These are phyloP conservation scores for Podaxis mareebaensis DNA, from an alignment of 768 basidiomycete species.

Conservation along the genomic window DNA sequence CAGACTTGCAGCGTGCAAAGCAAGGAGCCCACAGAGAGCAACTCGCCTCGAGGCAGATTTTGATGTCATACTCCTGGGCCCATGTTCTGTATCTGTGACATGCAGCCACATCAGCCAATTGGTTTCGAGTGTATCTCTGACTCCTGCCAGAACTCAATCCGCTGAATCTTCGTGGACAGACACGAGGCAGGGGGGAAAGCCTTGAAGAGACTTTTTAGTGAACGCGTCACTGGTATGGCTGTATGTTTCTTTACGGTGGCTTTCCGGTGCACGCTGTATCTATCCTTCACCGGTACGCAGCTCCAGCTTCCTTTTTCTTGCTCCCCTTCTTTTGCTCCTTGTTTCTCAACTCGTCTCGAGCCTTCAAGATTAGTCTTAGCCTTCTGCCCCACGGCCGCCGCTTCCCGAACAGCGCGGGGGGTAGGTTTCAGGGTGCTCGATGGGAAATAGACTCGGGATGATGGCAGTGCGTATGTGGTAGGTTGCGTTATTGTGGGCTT, in stretches of 20 bases:
- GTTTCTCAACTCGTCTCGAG: neutral
- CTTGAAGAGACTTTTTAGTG: slow-evolving; percentile 2
- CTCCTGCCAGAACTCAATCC: neutral
- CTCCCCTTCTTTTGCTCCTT: neutral
- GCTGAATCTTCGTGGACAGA: slow-evolving; percentile 3
- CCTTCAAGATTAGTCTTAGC: neutral
- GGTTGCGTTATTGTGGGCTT: neutral
- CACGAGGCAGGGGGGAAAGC: slow-evolving; percentile 10
- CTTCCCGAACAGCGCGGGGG: neutral
- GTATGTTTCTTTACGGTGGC: neutral
- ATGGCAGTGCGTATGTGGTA: neutral
- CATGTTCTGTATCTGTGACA: neutral
- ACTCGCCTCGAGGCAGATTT: slow-evolving; percentile 16
- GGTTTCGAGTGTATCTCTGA: neutral
- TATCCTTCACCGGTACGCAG: neutral
- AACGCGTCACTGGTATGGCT: neutral
- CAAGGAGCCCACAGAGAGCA: slow-evolving; percentile 1
- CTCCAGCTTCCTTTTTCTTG: neutral
- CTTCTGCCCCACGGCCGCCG: neutral
- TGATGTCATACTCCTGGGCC: neutral
- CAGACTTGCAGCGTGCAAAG: neutral
- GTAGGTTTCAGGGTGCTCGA: neutral
- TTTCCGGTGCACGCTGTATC: neutral
- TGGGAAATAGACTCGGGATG: neutral
- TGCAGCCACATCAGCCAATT: neutral